These are phyloP conservation scores for Chaetomium sp. DNA, from an alignment of 2,329 filamentous ascomycete species.

Conservation along the genomic window DNA sequence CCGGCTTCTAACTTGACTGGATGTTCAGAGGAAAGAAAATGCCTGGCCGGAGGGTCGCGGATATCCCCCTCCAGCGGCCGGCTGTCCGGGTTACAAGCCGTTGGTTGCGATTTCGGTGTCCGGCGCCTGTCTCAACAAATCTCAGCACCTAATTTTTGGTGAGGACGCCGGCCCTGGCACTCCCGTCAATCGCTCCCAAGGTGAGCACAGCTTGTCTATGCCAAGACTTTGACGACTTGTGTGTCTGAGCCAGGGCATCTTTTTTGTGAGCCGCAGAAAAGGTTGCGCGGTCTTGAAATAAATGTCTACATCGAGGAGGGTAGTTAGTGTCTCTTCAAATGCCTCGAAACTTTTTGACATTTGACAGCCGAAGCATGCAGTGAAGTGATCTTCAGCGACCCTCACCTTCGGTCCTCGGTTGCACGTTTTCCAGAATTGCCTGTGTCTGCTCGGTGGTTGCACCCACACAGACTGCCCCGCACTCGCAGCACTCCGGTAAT, in stretches of 20 bases:
- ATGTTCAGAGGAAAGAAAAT: too few species aligned
- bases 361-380: slow-evolving; percentile 6
- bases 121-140: slow-evolving; percentile 11
- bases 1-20: too few species aligned
- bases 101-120: slow-evolving; percentile 10
- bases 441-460: background rate
- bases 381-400: background rate
- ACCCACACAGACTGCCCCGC: slow-evolving; percentile 13
- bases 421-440: slow-evolving; percentile 13
- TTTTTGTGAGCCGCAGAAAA: too few species aligned
- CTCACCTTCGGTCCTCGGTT: slow-evolving; percentile 19
- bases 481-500: slow-evolving; percentile 3
- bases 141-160: slow-evolving; percentile 9
- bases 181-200: background rate
- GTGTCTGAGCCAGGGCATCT: too few species aligned
- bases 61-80: too few species aligned
- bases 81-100: background rate
- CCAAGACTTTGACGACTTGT: background rate
- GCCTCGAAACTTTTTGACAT: background rate
- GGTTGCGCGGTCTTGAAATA: too few species aligned
- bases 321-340: too few species aligned
- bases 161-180: slow-evolving; percentile 6
- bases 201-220: background rate
- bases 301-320: too few species aligned
- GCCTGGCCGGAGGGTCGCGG: too few species aligned